Conservation (phyloP, 1,284 basidiomycete genomes). For the Microbotryum scabiosae region DNA sequence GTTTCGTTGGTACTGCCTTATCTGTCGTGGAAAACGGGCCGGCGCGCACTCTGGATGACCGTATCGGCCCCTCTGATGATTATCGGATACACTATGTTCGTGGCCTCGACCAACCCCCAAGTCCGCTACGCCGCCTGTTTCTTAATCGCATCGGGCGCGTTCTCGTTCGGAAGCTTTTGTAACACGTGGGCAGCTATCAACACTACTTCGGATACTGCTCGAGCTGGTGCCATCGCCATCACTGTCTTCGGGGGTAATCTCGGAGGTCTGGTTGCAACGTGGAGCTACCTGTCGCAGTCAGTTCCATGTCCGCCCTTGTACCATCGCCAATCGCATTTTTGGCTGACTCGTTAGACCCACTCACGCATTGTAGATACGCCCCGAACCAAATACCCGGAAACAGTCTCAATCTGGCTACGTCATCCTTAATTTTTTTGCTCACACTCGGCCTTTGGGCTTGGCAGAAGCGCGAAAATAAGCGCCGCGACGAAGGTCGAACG, state of each 20-base stretch:
- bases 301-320: no score
- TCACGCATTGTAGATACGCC: no score
- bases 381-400: constrained; percentile 17
- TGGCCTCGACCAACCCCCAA: constrained; percentile 26
- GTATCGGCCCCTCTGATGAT: constrained; percentile 28
- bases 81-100: constrained; percentile 34
- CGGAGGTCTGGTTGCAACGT: constrained; percentile 36
- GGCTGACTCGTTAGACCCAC: no score
- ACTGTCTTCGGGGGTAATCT: constrained; percentile 37
- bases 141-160: constrained; percentile 36
- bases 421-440: constrained; percentile 20
- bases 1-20: constrained; percentile 30
- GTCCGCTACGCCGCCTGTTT: constrained; percentile 35
- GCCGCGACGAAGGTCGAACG: constrained; percentile 12
- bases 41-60: constrained; percentile 19
- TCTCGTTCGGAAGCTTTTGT: constrained; percentile 35
- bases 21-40: constrained; percentile 35
- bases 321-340: no score
- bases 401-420: constrained; percentile 23
- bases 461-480: constrained; percentile 25
- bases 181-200: constrained; percentile 31
- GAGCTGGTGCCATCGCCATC: constrained; percentile 35
- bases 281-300: constrained; percentile 31
- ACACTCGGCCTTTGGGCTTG: constrained; percentile 11
- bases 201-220: constrained; percentile 35